These are phyloP conservation scores for Colletotrichum paranaense DNA, from an alignment of 2,329 filamentous ascomycete species.

Conservation along the genomic window DNA sequence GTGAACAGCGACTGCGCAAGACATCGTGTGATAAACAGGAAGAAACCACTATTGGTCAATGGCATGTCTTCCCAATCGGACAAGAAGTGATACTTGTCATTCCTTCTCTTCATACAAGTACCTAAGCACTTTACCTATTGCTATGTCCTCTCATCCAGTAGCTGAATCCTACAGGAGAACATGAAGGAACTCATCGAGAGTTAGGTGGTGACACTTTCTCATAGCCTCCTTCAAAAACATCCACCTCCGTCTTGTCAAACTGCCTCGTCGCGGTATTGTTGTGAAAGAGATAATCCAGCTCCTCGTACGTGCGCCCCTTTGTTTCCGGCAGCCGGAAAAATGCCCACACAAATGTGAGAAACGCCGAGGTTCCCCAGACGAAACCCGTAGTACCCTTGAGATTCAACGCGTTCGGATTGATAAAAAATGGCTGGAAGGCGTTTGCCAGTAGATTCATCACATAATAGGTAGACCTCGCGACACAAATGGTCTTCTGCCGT, in stretches of 20 bases:
- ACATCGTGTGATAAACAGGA: neutral
- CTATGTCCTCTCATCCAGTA: neutral
- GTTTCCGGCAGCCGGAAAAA: constrained; percentile 42
- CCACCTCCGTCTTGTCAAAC: constrained; percentile 2
- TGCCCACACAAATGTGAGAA: constrained; percentile 37
- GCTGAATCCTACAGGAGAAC: neutral
- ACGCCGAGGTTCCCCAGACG: constrained; percentile 36
- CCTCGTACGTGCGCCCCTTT: constrained; percentile 40
- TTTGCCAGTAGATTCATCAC: constrained; percentile 37
- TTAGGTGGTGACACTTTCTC: neutral
- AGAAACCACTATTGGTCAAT: no score
- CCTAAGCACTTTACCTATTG: neutral
- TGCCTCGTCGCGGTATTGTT: constrained; percentile 8
- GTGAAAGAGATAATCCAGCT: constrained; percentile 37
- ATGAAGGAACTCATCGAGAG: neutral
- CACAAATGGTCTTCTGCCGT: constrained; percentile 46
- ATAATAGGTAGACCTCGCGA: constrained; percentile 42
- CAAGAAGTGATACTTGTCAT: neutral
- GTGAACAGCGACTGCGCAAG: neutral
- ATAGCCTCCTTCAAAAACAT: constrained; percentile 13
- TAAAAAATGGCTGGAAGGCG: constrained; percentile 44
- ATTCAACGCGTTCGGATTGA: constrained; percentile 52
- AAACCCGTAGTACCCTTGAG: constrained; percentile 45
- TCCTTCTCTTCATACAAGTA: neutral
- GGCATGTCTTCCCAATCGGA: no score